Conservation (phyloP, 257 asterid species). For the Cordia subcordata region DNA sequence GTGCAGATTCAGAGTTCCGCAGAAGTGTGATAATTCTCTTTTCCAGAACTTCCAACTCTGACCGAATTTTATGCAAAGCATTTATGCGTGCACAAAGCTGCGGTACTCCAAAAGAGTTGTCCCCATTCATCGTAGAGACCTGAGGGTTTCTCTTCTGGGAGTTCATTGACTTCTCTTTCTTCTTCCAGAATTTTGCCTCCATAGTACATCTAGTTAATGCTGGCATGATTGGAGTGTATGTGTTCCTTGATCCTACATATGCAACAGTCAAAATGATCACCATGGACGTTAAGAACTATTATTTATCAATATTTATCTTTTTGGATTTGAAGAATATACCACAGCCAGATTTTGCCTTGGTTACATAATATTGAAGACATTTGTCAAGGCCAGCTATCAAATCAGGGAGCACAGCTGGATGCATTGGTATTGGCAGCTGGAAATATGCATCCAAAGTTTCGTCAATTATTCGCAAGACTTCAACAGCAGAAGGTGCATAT, state of each 20-base stretch:
- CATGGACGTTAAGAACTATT: constrained; percentile 5
- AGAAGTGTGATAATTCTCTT: constrained; percentile 78
- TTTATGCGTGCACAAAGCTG: constrained; percentile 87
- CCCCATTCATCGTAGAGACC: constrained; percentile 69
- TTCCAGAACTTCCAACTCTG: constrained; percentile 75
- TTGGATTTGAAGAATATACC: constrained; percentile 44
- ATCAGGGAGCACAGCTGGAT: constrained; percentile 90
- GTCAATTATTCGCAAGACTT: constrained; percentile 74
- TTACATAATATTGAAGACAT: constrained; percentile 79
- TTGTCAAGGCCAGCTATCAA: constrained; percentile 76
- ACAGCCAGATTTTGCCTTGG: constrained; percentile 82
- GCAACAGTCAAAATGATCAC: constrained; percentile 8
- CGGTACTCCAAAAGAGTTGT: constrained; percentile 51
- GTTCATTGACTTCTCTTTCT: constrained; percentile 59
- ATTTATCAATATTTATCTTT: neutral
- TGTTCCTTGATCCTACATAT: constrained; percentile 68
- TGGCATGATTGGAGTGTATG: constrained; percentile 78
- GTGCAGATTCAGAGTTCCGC: constrained; percentile 92
- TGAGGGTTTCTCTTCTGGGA: constrained; percentile 66
- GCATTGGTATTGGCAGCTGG: constrained; percentile 92
- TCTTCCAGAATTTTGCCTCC: constrained; percentile 61
- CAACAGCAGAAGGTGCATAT: constrained; percentile 84
- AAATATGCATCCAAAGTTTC: constrained; percentile 93
- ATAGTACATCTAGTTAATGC: constrained; percentile 81
- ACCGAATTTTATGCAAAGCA: constrained; percentile 67